These are phyloP conservation scores for Colletotrichum horii DNA, from an alignment of 2,329 filamentous ascomycete genomes.

Conservation along the genomic window DNA sequence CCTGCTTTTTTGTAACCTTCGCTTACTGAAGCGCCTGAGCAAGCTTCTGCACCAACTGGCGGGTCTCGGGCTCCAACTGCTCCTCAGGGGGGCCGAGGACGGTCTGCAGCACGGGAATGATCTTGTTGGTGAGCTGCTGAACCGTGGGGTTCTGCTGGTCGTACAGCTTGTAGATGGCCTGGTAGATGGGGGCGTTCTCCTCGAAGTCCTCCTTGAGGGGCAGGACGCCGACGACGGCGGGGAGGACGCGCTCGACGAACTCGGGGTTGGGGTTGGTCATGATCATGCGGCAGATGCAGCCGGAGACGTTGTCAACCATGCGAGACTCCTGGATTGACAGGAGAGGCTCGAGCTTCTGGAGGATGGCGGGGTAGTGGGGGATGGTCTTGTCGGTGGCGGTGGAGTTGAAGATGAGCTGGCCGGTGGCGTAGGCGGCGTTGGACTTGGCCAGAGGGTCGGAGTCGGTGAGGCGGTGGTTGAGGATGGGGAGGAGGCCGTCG, in stretches of 20 bases:
- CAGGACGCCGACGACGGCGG: conserved; percentile 77
- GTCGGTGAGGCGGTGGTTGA: conserved; percentile 86
- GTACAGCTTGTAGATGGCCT: conserved; percentile 88
- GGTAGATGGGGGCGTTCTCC: conserved; percentile 93
- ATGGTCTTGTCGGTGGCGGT: conserved; percentile 73
- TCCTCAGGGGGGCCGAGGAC: conserved; percentile 75
- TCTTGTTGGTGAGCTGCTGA: conserved; percentile 70
- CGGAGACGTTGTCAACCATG: conserved; percentile 90
- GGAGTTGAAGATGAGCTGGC: conserved; percentile 83
- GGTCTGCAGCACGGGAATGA: conserved; percentile 75
- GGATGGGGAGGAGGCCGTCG: conserved; percentile 73
- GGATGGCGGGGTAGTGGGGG: conserved; percentile 77
- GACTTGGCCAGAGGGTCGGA: conserved; percentile 92
- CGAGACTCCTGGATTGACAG: conserved; percentile 79
- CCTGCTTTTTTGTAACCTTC: not conserved
- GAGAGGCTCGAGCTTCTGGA: conserved; percentile 85
- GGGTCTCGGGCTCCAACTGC: conserved; percentile 76
- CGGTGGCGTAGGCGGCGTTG: conserved; percentile 91
- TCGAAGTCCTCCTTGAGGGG: conserved; percentile 93
- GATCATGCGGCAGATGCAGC: conserved; percentile 92
- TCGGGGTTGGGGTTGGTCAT: conserved; percentile 83
- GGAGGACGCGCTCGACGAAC: conserved; percentile 81
- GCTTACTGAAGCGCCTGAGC: conserved; percentile 49
- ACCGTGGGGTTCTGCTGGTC: conserved; percentile 72
- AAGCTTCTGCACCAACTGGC: conserved; percentile 68